Evolutionary conservation across 2,329 filamentous ascomycete genomes (phyloP).

Genomic region (Oidium heveae): DNA sequence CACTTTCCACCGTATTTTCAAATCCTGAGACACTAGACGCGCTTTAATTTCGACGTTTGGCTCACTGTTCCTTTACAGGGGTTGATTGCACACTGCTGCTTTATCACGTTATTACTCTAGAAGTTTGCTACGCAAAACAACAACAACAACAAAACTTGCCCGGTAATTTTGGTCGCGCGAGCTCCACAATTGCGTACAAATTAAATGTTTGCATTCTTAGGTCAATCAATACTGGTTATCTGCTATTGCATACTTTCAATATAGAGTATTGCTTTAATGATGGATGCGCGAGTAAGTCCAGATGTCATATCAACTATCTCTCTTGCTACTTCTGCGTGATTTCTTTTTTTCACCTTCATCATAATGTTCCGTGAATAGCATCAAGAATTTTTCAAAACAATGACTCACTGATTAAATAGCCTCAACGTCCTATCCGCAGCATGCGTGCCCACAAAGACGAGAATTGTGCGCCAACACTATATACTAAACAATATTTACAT

Average conservation of each 20-base stretch:
- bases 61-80: not conserved
- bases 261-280: conserved; percentile 9
- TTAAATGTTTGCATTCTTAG: conserved; percentile 4
- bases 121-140: not conserved
- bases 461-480: conserved; percentile 28
- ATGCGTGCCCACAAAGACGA: conserved; percentile 41
- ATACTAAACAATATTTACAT: conserved; percentile 36
- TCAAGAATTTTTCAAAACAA: conserved; percentile 3
- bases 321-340: not conserved
- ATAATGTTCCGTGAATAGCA: not conserved
- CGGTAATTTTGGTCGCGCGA: not conserved
- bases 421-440: conserved; percentile 36
- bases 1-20: not conserved
- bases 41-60: not conserved
- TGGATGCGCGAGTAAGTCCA: conserved; percentile 19
- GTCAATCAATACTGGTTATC: conserved; percentile 3
- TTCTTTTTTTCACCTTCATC: not conserved
- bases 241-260: conserved; percentile 2
- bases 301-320: not conserved
- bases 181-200: not conserved
- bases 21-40: not conserved
- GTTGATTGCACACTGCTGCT: not conserved
- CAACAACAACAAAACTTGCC: not conserved
- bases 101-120: not conserved
- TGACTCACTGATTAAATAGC: conserved; percentile 23